Percentiles rank a stretch among this genome's conserved stretches.
Evolutionary conservation across 116 monocot species (phyloP).

Genomic region (Dioscorea cayenensis): DNA sequence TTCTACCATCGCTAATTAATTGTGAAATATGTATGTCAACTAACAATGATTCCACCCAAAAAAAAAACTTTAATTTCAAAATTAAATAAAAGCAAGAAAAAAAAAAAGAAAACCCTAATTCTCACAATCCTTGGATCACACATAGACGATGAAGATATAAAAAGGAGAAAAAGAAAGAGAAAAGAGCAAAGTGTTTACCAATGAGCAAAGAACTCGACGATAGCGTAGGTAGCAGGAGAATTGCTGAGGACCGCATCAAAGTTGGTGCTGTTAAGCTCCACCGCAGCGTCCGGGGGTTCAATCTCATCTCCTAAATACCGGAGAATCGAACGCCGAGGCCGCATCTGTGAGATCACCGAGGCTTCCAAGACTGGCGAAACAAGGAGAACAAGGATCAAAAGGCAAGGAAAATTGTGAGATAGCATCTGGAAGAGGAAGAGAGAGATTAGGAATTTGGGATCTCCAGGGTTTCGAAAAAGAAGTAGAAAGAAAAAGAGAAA

Average conservation of each 20-base stretch:
- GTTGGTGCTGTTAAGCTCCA: slow-evolving; percentile 68
- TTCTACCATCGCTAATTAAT: too few relatives aligned
- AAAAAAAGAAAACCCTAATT: background rate
- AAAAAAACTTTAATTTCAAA: too few relatives aligned
- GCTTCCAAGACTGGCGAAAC: background rate
- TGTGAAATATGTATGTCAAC: too few relatives aligned
- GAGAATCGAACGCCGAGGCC: slow-evolving; percentile 17
- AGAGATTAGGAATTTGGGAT: background rate
- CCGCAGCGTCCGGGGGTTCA: slow-evolving; percentile 30
- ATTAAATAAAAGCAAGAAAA: too few relatives aligned
- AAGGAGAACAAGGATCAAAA: slow-evolving; percentile 1
- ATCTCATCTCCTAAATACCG: slow-evolving; percentile 21
- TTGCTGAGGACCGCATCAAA: slow-evolving; percentile 52
- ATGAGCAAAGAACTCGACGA: slow-evolving; percentile 93
- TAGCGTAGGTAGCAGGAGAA: slow-evolving; percentile 46
- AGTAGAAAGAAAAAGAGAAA: too few relatives aligned
- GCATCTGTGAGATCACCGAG: background rate
- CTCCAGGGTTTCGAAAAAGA: background rate
- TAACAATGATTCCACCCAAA: too few relatives aligned
- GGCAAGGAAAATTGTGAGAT: background rate
- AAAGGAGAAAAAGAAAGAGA: background rate
- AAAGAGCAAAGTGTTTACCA: slow-evolving; percentile 33
- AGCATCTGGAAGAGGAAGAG: background rate
- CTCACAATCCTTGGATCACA: background rate
- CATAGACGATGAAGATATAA: background rate